Evolutionary conservation across 176 grass and related monocot genomes (phyloP).

Genomic region (Puya raimondii): DNA sequence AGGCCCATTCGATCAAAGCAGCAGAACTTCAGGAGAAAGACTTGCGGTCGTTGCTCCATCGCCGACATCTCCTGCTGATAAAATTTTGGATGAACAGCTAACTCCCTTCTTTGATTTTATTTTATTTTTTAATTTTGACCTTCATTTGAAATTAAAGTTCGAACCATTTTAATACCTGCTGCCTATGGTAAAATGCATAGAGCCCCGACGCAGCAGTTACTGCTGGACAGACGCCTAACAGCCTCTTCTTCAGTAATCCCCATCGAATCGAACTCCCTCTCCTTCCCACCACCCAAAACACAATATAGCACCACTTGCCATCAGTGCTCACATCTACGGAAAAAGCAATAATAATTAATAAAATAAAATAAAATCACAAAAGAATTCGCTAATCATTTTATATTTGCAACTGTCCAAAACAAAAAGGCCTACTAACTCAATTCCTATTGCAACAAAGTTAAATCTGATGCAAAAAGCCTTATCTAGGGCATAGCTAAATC

Average conservation of each 20-base stretch:
- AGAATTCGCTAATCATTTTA: no score
- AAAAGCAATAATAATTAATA: no score
- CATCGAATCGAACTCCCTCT: constrained; percentile 26
- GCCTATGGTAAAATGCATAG: neutral
- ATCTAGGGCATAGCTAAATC: no score
- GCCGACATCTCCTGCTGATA: neutral
- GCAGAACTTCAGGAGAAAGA: constrained; percentile 19
- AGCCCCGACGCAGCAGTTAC: neutral
- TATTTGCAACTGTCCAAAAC: no score
- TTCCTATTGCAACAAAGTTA: no score
- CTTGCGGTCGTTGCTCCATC: neutral
- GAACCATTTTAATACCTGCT: neutral
- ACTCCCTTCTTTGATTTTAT: no score
- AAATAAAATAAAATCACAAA: neutral
- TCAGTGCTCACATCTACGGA: constrained; percentile 69
- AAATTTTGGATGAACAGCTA: no score
- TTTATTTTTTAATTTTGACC: no score
- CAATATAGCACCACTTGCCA: constrained; percentile 78
- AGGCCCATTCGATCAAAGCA: constrained; percentile 17
- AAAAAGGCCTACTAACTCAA: no score
- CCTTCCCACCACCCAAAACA: constrained; percentile 49
- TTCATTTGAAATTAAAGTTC: no score
- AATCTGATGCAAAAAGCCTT: no score
- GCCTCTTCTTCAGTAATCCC: constrained; percentile 44
- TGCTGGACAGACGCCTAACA: constrained; percentile 9